Percentiles rank a stretch among this genome's conserved stretches.
These are phyloP conservation scores for Penicillium psychrosexuale DNA, from an alignment of 2,329 filamentous ascomycete species.

Conservation along the genomic window DNA sequence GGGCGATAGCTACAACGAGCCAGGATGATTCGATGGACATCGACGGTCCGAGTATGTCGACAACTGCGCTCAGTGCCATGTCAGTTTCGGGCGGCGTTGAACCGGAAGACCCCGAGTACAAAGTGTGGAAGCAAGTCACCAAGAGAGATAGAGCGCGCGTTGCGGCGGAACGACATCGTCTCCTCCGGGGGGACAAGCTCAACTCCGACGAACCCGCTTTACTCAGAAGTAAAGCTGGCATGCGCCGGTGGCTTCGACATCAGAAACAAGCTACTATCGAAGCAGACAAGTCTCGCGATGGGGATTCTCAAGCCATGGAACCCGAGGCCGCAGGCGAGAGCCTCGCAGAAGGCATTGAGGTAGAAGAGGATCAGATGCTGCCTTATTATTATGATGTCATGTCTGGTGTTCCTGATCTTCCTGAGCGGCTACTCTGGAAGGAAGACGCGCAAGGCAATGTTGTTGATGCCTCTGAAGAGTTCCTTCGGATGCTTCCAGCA, in stretches of 20 bases:
- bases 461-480: conserved; percentile 83
- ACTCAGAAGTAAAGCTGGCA: conserved; percentile 77
- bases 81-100: conserved; percentile 75
- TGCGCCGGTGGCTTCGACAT: conserved; percentile 81
- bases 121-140: conserved; percentile 97
- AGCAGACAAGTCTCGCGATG: conserved; percentile 46
- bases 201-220: conserved; percentile 86
- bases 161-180: conserved; percentile 77
- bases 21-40: conserved; percentile 85
- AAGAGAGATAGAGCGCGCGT: conserved; percentile 89
- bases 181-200: conserved; percentile 81
- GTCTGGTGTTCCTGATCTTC: conserved; percentile 80
- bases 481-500: conserved; percentile 69
- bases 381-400: conserved; percentile 94
- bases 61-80: conserved; percentile 65
- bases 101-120: conserved; percentile 86
- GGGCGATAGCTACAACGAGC: conserved; percentile 58
- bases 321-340: conserved; percentile 63
- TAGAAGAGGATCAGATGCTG: conserved; percentile 75
- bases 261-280: conserved; percentile 65
- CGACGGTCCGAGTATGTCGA: conserved; percentile 65
- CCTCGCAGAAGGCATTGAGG: conserved; percentile 91
- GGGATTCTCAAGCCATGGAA: conserved; percentile 47
- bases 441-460: conserved; percentile 87
- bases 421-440: conserved; percentile 75